Conservation (phyloP, 352 stramenopile species). For the Albugo laibachii region DNA sequence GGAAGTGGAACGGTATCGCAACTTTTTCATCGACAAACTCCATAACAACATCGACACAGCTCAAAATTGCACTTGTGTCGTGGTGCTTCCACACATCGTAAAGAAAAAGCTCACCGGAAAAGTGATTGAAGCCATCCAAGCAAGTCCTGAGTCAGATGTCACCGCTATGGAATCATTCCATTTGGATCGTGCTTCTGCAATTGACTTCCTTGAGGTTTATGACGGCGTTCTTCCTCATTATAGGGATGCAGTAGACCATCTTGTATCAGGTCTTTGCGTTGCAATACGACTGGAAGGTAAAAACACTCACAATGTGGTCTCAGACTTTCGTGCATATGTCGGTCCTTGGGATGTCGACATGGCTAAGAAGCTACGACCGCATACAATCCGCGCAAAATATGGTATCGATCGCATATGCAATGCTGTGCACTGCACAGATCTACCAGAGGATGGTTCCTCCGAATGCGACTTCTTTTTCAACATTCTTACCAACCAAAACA, state of each 20-base stretch:
- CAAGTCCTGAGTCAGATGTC: constrained; percentile 41
- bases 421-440: constrained; percentile 86
- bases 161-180: constrained; percentile 79
- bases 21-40: constrained; percentile 37
- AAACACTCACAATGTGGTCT: constrained; percentile 26
- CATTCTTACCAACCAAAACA: constrained; percentile 46
- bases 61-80: constrained; percentile 81
- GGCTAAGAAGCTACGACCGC: constrained; percentile 79
- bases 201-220: constrained; percentile 85
- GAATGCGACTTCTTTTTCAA: constrained; percentile 90
- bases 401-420: constrained; percentile 77
- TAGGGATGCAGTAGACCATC: constrained; percentile 75
- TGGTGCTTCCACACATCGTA: constrained; percentile 85
- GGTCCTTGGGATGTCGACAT: constrained; percentile 86
- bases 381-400: constrained; percentile 80
- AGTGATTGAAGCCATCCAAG: constrained; percentile 72
- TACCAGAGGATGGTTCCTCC: constrained; percentile 75
- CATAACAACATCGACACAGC: constrained; percentile 50
- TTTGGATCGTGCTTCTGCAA: constrained; percentile 65
- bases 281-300: constrained; percentile 75
- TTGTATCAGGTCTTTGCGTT: constrained; percentile 74
- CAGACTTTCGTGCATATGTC: constrained; percentile 59
- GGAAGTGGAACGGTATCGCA: constrained; percentile 29
- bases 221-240: constrained; percentile 85
- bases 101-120: constrained; percentile 62